These are phyloP conservation scores for Madurella fahalii DNA, from an alignment of 2,329 filamentous ascomycete genomes.

Conservation along the genomic window DNA sequence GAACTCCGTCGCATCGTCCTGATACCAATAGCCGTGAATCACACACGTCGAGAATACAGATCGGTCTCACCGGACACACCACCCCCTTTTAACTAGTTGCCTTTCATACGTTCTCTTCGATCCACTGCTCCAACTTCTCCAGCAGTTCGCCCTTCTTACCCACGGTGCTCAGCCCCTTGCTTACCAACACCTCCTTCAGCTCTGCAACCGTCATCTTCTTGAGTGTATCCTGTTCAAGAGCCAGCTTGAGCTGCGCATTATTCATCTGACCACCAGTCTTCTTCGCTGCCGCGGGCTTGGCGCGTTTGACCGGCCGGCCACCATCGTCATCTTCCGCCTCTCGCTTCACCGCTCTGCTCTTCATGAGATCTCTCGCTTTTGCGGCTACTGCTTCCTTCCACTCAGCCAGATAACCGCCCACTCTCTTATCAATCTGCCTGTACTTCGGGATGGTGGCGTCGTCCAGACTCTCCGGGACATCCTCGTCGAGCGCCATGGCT, in stretches of 20 bases:
- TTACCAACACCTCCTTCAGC: slow-evolving; percentile 46
- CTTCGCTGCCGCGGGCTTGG: slow-evolving; percentile 31
- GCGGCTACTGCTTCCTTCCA: slow-evolving; percentile 69
- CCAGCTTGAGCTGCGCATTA: slow-evolving; percentile 44
- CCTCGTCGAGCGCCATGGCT: slow-evolving; percentile 85
- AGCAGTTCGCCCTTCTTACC: slow-evolving; percentile 54
- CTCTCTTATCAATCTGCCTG: slow-evolving; percentile 84
- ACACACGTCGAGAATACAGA: too few relatives aligned
- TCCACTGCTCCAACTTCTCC: slow-evolving; percentile 54
- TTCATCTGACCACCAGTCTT: slow-evolving; percentile 36
- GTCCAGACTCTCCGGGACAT: slow-evolving; percentile 66
- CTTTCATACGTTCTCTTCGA: slow-evolving; percentile 44
- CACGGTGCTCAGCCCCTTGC: slow-evolving; percentile 44
- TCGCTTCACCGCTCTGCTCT: slow-evolving; percentile 46
- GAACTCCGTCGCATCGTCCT: too few relatives aligned
- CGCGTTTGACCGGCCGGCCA: slow-evolving; percentile 44
- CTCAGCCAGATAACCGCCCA: slow-evolving; percentile 71
- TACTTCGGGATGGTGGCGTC: slow-evolving; percentile 84
- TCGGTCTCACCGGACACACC: too few relatives aligned
- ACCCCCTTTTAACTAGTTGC: slow-evolving; percentile 10
- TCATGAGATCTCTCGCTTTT: slow-evolving; percentile 40
- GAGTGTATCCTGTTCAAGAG: slow-evolving; percentile 43
- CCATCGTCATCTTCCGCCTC: slow-evolving; percentile 45
- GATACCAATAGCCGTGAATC: too few relatives aligned
- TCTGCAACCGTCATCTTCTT: slow-evolving; percentile 53